Conservation (phyloP, 805 yeast species). For the Ogataea nitratoaversa region DNA sequence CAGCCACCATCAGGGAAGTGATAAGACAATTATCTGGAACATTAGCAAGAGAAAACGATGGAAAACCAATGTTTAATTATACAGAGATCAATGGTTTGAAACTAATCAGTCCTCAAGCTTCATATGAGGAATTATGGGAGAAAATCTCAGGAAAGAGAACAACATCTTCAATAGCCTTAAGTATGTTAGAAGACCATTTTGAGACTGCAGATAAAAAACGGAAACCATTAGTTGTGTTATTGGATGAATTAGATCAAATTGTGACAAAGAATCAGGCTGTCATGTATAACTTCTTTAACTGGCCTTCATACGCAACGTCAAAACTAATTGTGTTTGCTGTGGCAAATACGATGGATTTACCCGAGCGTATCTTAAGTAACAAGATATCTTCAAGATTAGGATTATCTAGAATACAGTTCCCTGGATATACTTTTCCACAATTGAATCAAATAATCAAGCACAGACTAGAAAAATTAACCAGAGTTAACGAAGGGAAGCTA, state of each 20-base stretch:
- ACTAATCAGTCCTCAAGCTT: conserved; percentile 68
- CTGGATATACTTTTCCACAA: conserved; percentile 82
- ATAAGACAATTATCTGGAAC: conserved; percentile 54
- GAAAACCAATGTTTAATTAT: conserved; percentile 50
- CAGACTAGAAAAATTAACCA: conserved; percentile 52
- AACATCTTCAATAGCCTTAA: conserved; percentile 60
- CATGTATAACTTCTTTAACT: conserved; percentile 93
- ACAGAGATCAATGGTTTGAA: conserved; percentile 91
- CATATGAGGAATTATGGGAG: conserved; percentile 82
- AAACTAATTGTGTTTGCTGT: conserved; percentile 85
- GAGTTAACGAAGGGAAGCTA: conserved; percentile 39
- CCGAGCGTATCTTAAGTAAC: conserved; percentile 81
- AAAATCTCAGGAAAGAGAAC: conserved; percentile 58
- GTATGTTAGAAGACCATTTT: conserved; percentile 69
- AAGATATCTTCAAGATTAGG: conserved; percentile 92
- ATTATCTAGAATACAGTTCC: conserved; percentile 76
- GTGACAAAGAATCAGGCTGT: conserved; percentile 79
- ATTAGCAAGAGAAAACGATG: conserved; percentile 17
- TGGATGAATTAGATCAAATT: conserved; percentile 93
- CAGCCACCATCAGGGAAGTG: conserved; percentile 88
- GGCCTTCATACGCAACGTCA: conserved; percentile 87
- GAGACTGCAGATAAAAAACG: conserved; percentile 30
- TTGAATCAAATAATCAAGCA: conserved; percentile 69
- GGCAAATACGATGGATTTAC: conserved; percentile 96
- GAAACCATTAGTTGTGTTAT: conserved; percentile 64